Conservation (phyloP, 83 land plant species). For the Picea engelmannii region DNA sequence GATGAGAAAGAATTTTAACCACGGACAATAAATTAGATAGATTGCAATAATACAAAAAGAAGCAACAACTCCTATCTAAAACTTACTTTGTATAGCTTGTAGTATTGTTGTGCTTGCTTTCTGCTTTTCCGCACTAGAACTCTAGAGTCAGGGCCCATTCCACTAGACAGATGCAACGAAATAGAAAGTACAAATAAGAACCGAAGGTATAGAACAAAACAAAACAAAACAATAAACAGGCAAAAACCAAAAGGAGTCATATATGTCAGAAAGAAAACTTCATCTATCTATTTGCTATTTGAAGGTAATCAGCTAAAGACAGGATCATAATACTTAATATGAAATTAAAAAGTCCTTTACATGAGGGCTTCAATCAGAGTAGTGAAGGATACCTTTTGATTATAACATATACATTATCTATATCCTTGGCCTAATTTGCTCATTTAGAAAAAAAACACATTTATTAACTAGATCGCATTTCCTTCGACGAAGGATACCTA, state of each 20-base stretch:
- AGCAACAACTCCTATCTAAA: background rate
- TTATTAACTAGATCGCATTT: background rate
- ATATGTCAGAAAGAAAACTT: background rate
- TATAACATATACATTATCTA: background rate
- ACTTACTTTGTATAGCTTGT: conserved; percentile 84
- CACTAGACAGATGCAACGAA: conserved; percentile 52
- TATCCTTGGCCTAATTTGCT: background rate
- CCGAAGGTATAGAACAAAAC: background rate
- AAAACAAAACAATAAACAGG: background rate
- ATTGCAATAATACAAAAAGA: background rate
- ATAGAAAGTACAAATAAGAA: conserved; percentile 10
- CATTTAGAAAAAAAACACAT: background rate
- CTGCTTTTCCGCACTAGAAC: conserved; percentile 96
- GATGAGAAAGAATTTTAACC: background rate
- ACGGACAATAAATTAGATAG: background rate
- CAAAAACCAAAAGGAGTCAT: background rate
- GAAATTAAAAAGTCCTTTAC: background rate
- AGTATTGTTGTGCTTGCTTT: conserved; percentile 95
- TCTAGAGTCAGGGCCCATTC: conserved; percentile 99
- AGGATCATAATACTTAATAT: background rate
- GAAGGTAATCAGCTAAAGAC: background rate
- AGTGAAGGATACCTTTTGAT: background rate
- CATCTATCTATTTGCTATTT: background rate
- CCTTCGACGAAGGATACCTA: background rate
- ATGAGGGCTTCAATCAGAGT: background rate